Base-by-base conservation (phyloP, 106 monocot species). In the Dioscorea dumetorum region DNA sequence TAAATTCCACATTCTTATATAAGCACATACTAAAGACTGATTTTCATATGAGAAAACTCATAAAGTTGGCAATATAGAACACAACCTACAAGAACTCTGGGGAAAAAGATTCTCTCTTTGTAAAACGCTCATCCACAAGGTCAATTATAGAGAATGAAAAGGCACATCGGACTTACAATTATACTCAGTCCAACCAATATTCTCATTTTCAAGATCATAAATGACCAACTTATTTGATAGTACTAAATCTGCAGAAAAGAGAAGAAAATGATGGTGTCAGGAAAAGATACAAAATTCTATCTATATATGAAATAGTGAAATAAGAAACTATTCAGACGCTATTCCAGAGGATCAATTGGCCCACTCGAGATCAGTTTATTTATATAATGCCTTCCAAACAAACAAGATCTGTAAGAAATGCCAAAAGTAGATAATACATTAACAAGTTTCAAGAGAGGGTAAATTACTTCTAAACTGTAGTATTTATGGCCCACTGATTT, bases 101-200 rank as follows among this genome's bases (percentile, higher is more conserved):
- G 20, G 20, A 64, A 19, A 64, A 13, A 15, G 3, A 18, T 18
- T 16, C 10, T 56, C 54, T 56, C 15, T 5, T 56, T 41, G 6
- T 10, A 41, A 56, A 56, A 56, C 18, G 16, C 2, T 56, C 19
- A 56, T 18, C 54, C 15, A 18, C 19, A 35, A 33, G 41, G 33
- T 60, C 24, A 35, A 73, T 41, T 8, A 10, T 41, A 10, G 9
- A 41, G 41, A 23, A 5, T 11, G 48, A 33, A 52, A 59, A 73
- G 66, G 51, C 62, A 12, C 12, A 57, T 57, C 49, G 34, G 69
- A 74, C 87, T 82, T 72, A 87, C 87, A 87, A 62, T 87, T 86
- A 73, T 90, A 90, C 2, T 86, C 80, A 7, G 82, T 83, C 90
- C 90, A 90, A 22, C 90, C 90, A 78, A 90, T 81, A 35, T 54